Base-by-base conservation (phyloP, 164 flowering plant genomes). In the Annona squamosa region DNA sequence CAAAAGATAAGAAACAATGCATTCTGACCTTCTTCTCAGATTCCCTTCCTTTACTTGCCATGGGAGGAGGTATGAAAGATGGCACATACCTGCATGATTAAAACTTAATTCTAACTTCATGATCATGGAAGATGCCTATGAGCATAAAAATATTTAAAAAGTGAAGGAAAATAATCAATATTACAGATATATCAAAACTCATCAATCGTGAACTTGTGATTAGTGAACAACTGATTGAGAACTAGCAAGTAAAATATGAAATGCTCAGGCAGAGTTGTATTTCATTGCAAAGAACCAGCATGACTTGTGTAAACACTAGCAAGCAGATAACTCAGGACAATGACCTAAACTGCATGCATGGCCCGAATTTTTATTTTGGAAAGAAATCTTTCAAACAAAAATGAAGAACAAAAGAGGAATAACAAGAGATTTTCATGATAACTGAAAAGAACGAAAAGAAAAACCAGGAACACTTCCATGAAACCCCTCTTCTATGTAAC, bases 31-130 rank as follows among this genome's bases (percentile, higher is more conserved):
- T 92, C 81, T 84, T 92, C 66, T 91, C 99, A 67, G 86, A 65
- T 46, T 93, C 98, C 78, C 83, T 95, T 72, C 94, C 94, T 84
- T 88, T 93, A 77, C 90, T 73, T 78, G 91, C 88, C 90, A 91
- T 61, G 68, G 96, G 90, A 79, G 98, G 97, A 67, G 99, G 99
- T 74, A 95, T 65, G 75, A 93, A 94, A 65, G 99, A 95, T 71
- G 99, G 99, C 67, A 95, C 98, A 86, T 95, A 95, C 85, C 99
- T 95, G 96, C 82, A 76, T 57, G 68, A 68, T 71, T 46, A 73
- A 74, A 68, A 67, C 16, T 63, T 65, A 71, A 44, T 46, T 65
- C n/a, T 18, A 65, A 6, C 47, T 65, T 9, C 42, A 41, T 17
- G n/a, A 3, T 56, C 44, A 43, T 67, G 63, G 48, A 66, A 44